Percentiles rank a stretch among this genome's conserved stretches.
These are phyloP conservation scores for Ormosia semicastrata DNA, from an alignment of 306 rosid species.

Conservation along the genomic window DNA sequence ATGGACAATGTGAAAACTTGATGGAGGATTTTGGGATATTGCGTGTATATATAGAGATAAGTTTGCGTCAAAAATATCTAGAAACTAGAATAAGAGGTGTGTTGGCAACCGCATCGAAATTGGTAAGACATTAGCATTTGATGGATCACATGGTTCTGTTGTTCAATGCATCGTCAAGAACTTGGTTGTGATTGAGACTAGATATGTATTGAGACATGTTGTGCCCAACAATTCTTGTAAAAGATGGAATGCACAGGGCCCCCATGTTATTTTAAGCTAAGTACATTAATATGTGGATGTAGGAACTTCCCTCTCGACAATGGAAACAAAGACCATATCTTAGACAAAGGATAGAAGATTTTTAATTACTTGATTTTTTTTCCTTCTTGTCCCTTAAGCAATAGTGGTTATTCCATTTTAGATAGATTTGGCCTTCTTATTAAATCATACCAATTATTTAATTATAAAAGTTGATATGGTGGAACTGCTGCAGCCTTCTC, in stretches of 20 bases:
- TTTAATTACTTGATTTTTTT: neutral
- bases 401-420: neutral
- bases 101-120: neutral
- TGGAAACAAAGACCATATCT: neutral
- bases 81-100: neutral
- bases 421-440: neutral
- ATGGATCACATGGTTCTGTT: constrained; percentile 26
- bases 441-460: neutral
- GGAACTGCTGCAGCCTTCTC: neutral
- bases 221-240: neutral
- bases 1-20: constrained; percentile 3
- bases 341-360: neutral
- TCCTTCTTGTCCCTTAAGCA: neutral
- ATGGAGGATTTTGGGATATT: neutral
- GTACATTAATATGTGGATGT: neutral
- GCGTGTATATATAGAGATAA: neutral
- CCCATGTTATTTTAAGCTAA: neutral
- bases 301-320: neutral
- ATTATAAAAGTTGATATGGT: neutral
- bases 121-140: neutral
- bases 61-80: neutral
- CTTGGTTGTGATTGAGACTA: constrained; percentile 7
- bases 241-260: neutral
- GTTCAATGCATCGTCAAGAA: neutral
- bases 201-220: neutral